phyloP scores from a whole-genome alignment of 2,329 filamentous ascomycete species.

The Exophiala aquamarina region DNA sequence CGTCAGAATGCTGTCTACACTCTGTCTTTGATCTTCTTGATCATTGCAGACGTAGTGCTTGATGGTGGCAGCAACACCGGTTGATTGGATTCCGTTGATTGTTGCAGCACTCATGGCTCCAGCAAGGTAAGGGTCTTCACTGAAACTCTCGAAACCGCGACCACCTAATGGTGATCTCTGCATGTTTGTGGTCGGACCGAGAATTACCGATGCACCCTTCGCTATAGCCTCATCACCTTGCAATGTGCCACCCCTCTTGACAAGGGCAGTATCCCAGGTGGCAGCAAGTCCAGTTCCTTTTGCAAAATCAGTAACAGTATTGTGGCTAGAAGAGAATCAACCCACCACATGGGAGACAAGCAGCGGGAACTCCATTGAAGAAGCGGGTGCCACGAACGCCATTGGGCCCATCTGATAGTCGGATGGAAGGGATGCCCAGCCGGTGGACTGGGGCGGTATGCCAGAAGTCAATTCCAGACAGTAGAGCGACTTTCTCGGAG shows the following conservation, averaged over 20 bases:
- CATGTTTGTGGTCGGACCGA: slow-evolving; percentile 78
- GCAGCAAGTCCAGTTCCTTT: slow-evolving; percentile 72
- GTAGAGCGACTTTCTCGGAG: slow-evolving; percentile 55
- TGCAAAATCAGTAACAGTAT: slow-evolving; percentile 1
- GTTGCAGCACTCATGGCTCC: slow-evolving; percentile 72
- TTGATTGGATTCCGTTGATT: slow-evolving; percentile 70
- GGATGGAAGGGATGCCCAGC: slow-evolving; percentile 64
- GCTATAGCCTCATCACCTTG: slow-evolving; percentile 71
- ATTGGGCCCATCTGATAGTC: slow-evolving; percentile 69
- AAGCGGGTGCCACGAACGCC: slow-evolving; percentile 68
- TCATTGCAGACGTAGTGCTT: slow-evolving; percentile 62
- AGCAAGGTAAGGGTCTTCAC: slow-evolving; percentile 76
- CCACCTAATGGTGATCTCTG: slow-evolving; percentile 81
- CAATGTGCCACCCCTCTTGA: slow-evolving; percentile 68
- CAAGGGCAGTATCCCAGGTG: slow-evolving; percentile 72
- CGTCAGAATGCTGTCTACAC: slow-evolving; percentile 43
- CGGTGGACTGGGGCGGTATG: slow-evolving; percentile 64
- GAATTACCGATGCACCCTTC: slow-evolving; percentile 70
- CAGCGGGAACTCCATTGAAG: slow-evolving; percentile 68
- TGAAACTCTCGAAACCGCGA: slow-evolving; percentile 83
- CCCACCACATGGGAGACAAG: slow-evolving; percentile 67
- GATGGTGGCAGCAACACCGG: slow-evolving; percentile 72
- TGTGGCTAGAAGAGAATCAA: not conserved
- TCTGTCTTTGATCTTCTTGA: slow-evolving; percentile 46
- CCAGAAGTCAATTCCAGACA: slow-evolving; percentile 68